Evolutionary conservation across 257 asterid genomes (phyloP), one percentile per base, ranked within the genome.

Genomic region (Solanum medicagineum): DNA sequence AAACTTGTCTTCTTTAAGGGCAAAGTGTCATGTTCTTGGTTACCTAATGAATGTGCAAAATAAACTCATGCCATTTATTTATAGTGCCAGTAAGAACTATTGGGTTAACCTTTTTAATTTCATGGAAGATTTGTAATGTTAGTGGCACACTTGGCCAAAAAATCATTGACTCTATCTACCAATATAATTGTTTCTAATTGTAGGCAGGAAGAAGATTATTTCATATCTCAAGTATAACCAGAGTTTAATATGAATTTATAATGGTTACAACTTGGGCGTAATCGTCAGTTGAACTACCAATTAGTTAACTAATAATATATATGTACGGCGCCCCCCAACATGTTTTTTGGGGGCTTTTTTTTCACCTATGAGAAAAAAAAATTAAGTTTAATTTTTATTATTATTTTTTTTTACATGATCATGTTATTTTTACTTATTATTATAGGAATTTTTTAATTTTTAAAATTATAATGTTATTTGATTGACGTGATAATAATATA

Each of bases 11-110:
- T 87, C 85, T 85, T 89, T 75, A 66, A 45, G 74, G 24, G 7
- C 73, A 86, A 79, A 17, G 49, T 44, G 90, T 90, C 89, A 74
- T 45, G 63, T 88, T 94, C 87, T 94, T 89, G 98, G 92, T 92
- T 8, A 93, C 98, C 98, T 94, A 94, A 91, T 89, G 70, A 85
- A 60, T 15, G 57, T 75, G 80, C 77, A 70, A 70, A 14, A 87
- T 68, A 79, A 45, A 66, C 87, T 84, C 51, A 79, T 24, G 84
- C 87, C 87, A 65, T 6, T 36, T n/a, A 65, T 74, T 24, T 53
- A 57, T 68, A 47, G 62, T 85, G 83, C 81, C 59, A 44, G 32
- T 20, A 68, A 69, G 15, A 69, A 84, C 40, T 55, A 42, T n/a
- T 19, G 8, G 3, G 19, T n/a, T n/a, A 62, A 2, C 29, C 85